Evolutionary conservation across 768 basidiomycete species (phyloP), one percentile per base, ranked within the genome.

Genomic region (Auricularia auricula-judae): DNA sequence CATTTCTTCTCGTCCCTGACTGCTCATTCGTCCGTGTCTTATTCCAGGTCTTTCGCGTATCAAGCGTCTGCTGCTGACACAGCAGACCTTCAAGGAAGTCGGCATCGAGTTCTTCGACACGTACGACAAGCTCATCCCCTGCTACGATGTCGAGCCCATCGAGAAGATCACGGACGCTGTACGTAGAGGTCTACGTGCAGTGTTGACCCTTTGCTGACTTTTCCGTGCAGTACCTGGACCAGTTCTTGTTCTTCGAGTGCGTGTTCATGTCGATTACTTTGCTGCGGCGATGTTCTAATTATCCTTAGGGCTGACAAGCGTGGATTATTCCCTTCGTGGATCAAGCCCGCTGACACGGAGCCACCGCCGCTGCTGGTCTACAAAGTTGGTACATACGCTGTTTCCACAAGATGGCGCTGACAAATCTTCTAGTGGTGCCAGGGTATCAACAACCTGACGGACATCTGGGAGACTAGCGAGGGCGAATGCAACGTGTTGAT

Each of bases 101-200:
- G 97, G 97, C 10, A 97, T 99, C 66, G 91, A 93, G 75, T 95
- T 94, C 76, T 96, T 94, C 75, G 94, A 97, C 70, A 97, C 94
- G 0, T 96, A 98, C 71, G 94, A 98, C 81, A 98, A 96, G 75
- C 84, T 98, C 70, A 98, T 98, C 70, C 94, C 95, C 33, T 98
- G 94, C 73, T 98, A 99, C 73, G 96, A 98, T 71, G 98, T 99
- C 67, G 97, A 99, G 74, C 97, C 97, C 0, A 93, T 99, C 16
- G 97, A 99, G 80, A 99, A 99, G 85, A 98, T 99, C 68, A 98
- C 97, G 34, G 97, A 98, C 75, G 97, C 97, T 42, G 87, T 89
- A 68, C 72, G 87, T 81, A 12, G 4, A 11, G 4, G 3, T 58
- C 62, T 53, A 39, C 44, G 44, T 36, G 61, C 12, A 62, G 29